Evolutionary conservation across 768 basidiomycete species (phyloP).

Genomic region (Trametes sanguinea): DNA sequence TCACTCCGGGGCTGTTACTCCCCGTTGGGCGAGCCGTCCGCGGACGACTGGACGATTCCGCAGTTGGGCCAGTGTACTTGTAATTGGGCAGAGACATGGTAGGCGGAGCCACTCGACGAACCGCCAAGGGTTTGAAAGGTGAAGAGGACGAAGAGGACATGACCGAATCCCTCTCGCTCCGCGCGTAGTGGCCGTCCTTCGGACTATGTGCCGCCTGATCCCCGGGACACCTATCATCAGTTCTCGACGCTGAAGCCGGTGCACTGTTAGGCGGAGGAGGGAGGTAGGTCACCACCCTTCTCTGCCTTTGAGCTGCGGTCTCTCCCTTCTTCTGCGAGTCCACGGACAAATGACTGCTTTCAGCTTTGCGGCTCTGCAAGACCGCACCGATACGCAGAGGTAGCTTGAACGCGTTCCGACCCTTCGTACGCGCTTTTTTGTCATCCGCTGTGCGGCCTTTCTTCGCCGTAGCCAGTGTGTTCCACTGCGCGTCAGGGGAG

Average conservation of each 20-base stretch:
- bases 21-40: not conserved
- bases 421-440: not conserved
- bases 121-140: slow-evolving; percentile 4
- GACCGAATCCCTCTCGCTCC: too few species aligned
- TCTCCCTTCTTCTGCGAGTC: not conserved
- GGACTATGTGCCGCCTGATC: too few species aligned
- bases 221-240: too few species aligned
- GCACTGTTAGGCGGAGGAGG: slow-evolving; percentile 4
- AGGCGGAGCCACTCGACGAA: slow-evolving; percentile 2
- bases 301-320: not conserved
- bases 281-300: not conserved
- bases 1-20: not conserved
- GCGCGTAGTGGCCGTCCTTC: too few species aligned
- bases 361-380: not conserved
- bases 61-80: not conserved
- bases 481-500: slow-evolving; percentile 30
- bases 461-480: slow-evolving; percentile 21
- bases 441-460: not conserved
- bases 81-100: slow-evolving; percentile 4
- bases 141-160: not conserved
- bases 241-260: too few species aligned
- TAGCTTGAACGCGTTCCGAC: slow-evolving; percentile 4
- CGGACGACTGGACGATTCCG: not conserved
- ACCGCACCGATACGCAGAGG: not conserved
- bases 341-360: too few species aligned